Evolutionary conservation across 2,329 filamentous ascomycete species (phyloP), one percentile per base, ranked within the genome.

Genomic region (Beauveria sp.): DNA sequence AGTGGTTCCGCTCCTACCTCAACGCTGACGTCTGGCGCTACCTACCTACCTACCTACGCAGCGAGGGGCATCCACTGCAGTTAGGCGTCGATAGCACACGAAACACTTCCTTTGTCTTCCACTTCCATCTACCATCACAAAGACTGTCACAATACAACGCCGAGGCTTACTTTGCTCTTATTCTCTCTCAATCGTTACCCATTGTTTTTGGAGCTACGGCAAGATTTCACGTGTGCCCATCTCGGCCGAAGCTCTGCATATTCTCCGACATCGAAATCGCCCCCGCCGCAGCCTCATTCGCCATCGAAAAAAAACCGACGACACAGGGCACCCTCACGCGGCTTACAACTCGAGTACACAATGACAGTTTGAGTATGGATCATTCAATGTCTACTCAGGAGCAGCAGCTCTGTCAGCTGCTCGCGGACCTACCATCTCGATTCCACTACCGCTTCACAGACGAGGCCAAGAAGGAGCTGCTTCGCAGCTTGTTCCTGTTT

Each of bases 401-500:
- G 81, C 87, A 83, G 77, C 86, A 89, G 79, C 89, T 98, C 76
- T 93, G 90, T 73, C 85, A 89, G 73, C 86, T 90, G 70, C 84
- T 99, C 70, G 85, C 89, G 72, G 84, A 88, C 70, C 85, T 96
- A 70, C 93, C 95, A 61, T 79, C 80, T 67, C 80, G 83, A 66
- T 87, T 90, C 78, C 79, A 83, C 66, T 90, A 91, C 76, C 87
- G 89, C 64, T 99, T 93, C 76, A 86, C 82, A 47, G 80, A 87
- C 58, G 78, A 84, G 52, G 91, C 93, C 58, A 82, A 85, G 65
- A 82, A 83, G 63, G 84, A 90, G 65, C 86, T 99, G 38, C 78
- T 96, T 61, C 81, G 86, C 70, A 86, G 86, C 62, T 87, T 99
- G 60, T 99, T 98, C 77, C 89, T 86, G 78, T 96, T 90, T 58